phyloP scores from a whole-genome alignment of 1,284 basidiomycete genomes.

The Coniferiporia sulphurascens region DNA sequence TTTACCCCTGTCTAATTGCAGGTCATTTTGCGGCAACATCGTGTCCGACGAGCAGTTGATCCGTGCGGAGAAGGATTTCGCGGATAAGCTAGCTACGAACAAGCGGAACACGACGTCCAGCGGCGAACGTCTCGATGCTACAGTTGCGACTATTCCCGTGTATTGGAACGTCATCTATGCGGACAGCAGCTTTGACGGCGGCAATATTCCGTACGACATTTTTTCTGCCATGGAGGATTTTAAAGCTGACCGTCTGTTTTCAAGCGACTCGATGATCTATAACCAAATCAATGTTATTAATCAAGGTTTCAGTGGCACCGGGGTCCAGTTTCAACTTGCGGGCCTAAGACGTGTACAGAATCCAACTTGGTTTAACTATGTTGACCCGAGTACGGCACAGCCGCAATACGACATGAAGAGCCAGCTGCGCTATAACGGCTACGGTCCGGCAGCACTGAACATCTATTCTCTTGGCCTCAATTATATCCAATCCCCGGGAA shows the following conservation, averaged over 20 bases:
- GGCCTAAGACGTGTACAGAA: conserved; percentile 33
- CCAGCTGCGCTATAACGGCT: conserved; percentile 27
- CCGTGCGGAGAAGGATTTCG: background rate
- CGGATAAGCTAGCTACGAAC: background rate
- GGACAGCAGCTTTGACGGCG: conserved; percentile 34
- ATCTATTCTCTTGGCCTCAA: conserved; percentile 33
- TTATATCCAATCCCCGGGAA: conserved; percentile 27
- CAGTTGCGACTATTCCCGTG: conserved; percentile 30
- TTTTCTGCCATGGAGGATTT: conserved; percentile 17
- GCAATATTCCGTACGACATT: conserved; percentile 39
- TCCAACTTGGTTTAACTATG: conserved; percentile 34
- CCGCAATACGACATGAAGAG: conserved; percentile 31
- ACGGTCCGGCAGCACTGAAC: conserved; percentile 29
- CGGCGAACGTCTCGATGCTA: conserved; percentile 15
- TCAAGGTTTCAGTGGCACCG: conserved; percentile 36
- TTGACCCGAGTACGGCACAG: conserved; percentile 28
- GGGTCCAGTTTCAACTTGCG: conserved; percentile 38
- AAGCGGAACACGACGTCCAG: background rate
- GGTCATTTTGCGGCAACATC: background rate
- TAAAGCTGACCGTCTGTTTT: background rate
- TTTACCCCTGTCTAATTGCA: too few species aligned
- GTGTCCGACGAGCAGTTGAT: background rate
- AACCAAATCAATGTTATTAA: conserved; percentile 45
- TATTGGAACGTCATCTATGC: conserved; percentile 45
- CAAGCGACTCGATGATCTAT: conserved; percentile 34